Base-by-base conservation (phyloP, 306 rosid genomes). In the Quercus ilex region DNA sequence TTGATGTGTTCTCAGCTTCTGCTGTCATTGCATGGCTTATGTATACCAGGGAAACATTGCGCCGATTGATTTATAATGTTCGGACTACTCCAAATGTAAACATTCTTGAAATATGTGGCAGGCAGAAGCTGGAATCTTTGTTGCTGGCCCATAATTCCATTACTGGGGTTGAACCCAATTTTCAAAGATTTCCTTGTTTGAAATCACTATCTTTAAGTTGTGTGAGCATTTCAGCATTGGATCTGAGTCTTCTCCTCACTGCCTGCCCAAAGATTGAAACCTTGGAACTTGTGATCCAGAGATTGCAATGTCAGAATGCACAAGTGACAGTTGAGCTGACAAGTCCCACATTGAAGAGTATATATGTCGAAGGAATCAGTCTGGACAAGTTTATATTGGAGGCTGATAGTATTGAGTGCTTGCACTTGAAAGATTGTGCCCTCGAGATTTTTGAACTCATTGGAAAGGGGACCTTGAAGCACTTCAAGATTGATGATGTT, bases 11-110 rank as follows among this genome's bases (percentile, higher is more conserved):
- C 76, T 90, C 91, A 0, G 96, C 97, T 8, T 87, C 96, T 0
- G 83, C 93, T 1, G 88, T 90, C 77, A 86, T 90, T 74, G 93
- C 97, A 71, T 93, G 98, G 97, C 92, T 93, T 68, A 87, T 93
- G 92, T 90, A 89, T 76, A 91, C 97, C 8, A 78, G 91, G 73
- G 90, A 90, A 25, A 87, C 92, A 18, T 38, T 91, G 76, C 83
- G 87, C 60, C 79, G 60, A 41, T 79, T 92, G 58, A 77, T 75
- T 58, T 93, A 91, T 80, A 89, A 89, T 79, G 93, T 90, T 58
- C 78, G 85, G 79, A 90, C 98, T 19, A 58, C 86, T 63, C 90
- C 97, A 6, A 83, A 64, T 83, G 82, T 90, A 76, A 77, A 89
- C 79, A 83, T 94, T 71, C 88, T 92, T 53, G 96, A 94, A 75